Evolutionary conservation across 1,284 basidiomycete species (phyloP).

Genomic region (Puccinia hordei): DNA sequence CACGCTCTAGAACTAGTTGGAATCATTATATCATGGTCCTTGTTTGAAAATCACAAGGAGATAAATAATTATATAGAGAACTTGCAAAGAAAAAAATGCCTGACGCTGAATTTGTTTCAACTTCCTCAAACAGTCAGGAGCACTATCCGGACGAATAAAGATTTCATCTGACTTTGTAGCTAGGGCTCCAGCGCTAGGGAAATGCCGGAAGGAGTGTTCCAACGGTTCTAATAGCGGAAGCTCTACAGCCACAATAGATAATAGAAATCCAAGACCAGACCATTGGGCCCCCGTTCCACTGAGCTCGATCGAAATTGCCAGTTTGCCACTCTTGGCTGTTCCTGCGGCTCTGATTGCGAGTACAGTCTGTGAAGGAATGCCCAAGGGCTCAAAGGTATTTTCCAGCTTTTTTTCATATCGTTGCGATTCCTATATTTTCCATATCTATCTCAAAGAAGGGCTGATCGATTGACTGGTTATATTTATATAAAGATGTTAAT

Average conservation of each 20-base stretch:
- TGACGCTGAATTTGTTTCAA: constrained; percentile 9
- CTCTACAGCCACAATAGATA: not conserved
- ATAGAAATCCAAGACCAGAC: not conserved
- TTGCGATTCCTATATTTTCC: too few relatives aligned
- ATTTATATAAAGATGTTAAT: constrained; percentile 59
- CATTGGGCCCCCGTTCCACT: constrained; percentile 52
- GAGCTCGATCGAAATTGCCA: constrained; percentile 60
- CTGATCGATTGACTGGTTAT: not conserved
- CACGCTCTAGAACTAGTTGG: too few relatives aligned
- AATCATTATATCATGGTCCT: too few relatives aligned
- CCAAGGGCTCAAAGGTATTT: constrained; percentile 58
- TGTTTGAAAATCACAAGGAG: not conserved
- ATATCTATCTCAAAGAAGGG: too few relatives aligned
- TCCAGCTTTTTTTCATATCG: too few relatives aligned
- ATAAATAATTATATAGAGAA: not conserved
- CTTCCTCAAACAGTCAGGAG: constrained; percentile 56
- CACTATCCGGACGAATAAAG: constrained; percentile 60
- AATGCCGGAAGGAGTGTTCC: not conserved
- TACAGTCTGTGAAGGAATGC: constrained; percentile 59
- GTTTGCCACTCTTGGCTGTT: constrained; percentile 60
- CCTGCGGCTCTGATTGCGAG: constrained; percentile 60
- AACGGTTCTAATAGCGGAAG: constrained; percentile 15
- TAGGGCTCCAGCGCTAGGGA: constrained; percentile 56
- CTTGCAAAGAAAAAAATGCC: too few relatives aligned
- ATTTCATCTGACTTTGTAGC: constrained; percentile 60